Conservation (phyloP, 2,329 filamentous ascomycete species). For the Hirsutella rhossiliensis region DNA sequence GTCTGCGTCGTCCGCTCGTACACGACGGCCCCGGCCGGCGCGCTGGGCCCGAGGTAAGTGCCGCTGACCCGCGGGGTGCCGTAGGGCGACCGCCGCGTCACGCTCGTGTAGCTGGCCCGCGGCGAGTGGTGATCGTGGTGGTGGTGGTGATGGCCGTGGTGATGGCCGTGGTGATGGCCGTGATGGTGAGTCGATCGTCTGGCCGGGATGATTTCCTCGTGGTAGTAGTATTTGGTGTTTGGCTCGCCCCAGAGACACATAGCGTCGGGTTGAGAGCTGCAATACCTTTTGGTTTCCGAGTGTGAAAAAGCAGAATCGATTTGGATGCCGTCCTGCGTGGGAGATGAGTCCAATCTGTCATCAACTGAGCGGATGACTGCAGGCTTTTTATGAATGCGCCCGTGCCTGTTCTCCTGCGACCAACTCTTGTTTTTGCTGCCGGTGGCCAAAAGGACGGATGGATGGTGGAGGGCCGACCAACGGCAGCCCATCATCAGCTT, state of each 20-base stretch:
- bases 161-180: conserved; percentile 19
- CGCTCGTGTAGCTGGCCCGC: conserved; percentile 29
- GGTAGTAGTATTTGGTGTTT: conserved; percentile 40
- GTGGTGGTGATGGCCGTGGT: conserved; percentile 21
- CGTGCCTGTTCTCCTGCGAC: too few species aligned
- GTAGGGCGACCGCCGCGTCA: conserved; percentile 22
- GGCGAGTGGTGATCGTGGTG: conserved; percentile 24
- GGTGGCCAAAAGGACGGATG: too few species aligned
- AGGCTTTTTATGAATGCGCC: too few species aligned
- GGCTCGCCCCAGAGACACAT: conserved; percentile 40
- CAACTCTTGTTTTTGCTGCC: too few species aligned
- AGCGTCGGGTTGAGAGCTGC: background rate
- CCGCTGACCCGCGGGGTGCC: conserved; percentile 30
- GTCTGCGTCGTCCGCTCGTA: conserved; percentile 26
- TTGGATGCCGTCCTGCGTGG: too few species aligned
- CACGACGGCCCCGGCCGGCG: conserved; percentile 19
- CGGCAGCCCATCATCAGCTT: too few species aligned
- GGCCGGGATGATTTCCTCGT: conserved; percentile 38
- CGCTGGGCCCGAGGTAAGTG: conserved; percentile 5
- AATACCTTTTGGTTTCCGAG: too few species aligned
- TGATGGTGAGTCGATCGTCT: conserved; percentile 22
- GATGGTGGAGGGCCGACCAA: too few species aligned
- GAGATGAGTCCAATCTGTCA: too few species aligned
- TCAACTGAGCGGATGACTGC: too few species aligned
- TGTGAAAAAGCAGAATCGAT: too few species aligned